Conservation (phyloP, 495 filamentous ascomycete genomes). For the Talaromyces wortmannii region DNA sequence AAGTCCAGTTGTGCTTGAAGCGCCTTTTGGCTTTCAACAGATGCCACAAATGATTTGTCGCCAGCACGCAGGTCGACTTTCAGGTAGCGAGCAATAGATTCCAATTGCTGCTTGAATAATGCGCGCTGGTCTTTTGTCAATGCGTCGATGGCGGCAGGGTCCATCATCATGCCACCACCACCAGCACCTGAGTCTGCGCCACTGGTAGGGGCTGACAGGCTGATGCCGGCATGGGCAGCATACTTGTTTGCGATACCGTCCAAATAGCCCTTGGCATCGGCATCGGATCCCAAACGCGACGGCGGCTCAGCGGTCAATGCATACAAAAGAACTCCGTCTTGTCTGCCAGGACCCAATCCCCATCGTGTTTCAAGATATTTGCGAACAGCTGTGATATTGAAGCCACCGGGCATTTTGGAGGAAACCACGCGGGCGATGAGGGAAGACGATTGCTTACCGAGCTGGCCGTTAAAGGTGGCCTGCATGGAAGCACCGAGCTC, state of each 20-base stretch:
- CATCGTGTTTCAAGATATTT: conserved; percentile 94
- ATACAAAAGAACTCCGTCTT: conserved; percentile 84
- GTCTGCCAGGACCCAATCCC: conserved; percentile 80
- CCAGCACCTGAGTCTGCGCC: conserved; percentile 68
- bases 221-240: conserved; percentile 77
- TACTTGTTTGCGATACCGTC: conserved; percentile 88
- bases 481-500: conserved; percentile 96
- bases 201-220: conserved; percentile 65
- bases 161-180: conserved; percentile 94
- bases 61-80: conserved; percentile 94
- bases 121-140: conserved; percentile 92
- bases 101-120: conserved; percentile 95
- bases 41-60: conserved; percentile 83
- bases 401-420: conserved; percentile 98
- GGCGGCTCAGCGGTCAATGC: conserved; percentile 90
- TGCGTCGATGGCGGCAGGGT: conserved; percentile 93
- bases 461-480: conserved; percentile 93
- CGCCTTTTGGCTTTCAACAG: conserved; percentile 74
- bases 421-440: conserved; percentile 91
- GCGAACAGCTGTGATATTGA: conserved; percentile 91
- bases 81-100: conserved; percentile 89
- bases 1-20: conserved; percentile 90
- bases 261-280: conserved; percentile 85
- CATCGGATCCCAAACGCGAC: conserved; percentile 78
- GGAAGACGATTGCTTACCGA: conserved; percentile 93